Conservation (phyloP, 768 basidiomycete species). For the Auriscalpium orientale region DNA sequence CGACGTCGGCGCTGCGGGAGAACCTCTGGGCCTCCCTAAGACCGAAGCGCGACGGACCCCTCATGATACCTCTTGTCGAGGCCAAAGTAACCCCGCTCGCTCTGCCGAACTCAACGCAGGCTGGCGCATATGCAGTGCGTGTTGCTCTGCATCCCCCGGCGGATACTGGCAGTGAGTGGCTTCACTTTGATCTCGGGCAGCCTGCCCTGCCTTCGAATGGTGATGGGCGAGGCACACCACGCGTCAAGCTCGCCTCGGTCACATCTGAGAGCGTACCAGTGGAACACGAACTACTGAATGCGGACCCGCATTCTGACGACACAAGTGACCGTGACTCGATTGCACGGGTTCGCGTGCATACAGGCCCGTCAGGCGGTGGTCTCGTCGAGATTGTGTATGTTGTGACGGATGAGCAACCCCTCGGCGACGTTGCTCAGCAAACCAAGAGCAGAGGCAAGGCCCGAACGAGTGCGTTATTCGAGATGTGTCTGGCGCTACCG, state of each 20-base stretch:
- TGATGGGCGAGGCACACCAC: conserved; percentile 26
- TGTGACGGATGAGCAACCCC: conserved; percentile 29
- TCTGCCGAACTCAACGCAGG: conserved; percentile 15
- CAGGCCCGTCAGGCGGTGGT: conserved; percentile 44
- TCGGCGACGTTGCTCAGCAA: background rate
- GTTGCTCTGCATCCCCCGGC: conserved; percentile 48
- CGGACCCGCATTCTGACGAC: conserved; percentile 42
- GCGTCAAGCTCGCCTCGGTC: conserved; percentile 48
- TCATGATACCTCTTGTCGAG: conserved; percentile 54
- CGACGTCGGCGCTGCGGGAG: conserved; percentile 19
- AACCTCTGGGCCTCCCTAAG: conserved; percentile 22
- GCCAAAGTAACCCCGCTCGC: conserved; percentile 48
- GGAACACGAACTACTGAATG: conserved; percentile 44
- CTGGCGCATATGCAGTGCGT: conserved; percentile 53
- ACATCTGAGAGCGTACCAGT: conserved; percentile 63
- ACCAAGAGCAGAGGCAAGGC: conserved; percentile 29
- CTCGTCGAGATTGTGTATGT: conserved; percentile 59
- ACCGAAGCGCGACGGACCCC: conserved; percentile 44
- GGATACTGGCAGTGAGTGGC: conserved; percentile 57
- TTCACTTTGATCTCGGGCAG: conserved; percentile 67
- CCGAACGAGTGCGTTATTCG: conserved; percentile 18
- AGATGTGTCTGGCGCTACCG: conserved; percentile 50
- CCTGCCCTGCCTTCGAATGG: conserved; percentile 19
- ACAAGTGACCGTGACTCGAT: conserved; percentile 53
- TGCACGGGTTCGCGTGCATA: conserved; percentile 56